A percentile compares a stretch with the other conserved stretches of the same genome.
Conservation (phyloP, 1,284 basidiomycete species). For the Cryptococcus floricola region DNA sequence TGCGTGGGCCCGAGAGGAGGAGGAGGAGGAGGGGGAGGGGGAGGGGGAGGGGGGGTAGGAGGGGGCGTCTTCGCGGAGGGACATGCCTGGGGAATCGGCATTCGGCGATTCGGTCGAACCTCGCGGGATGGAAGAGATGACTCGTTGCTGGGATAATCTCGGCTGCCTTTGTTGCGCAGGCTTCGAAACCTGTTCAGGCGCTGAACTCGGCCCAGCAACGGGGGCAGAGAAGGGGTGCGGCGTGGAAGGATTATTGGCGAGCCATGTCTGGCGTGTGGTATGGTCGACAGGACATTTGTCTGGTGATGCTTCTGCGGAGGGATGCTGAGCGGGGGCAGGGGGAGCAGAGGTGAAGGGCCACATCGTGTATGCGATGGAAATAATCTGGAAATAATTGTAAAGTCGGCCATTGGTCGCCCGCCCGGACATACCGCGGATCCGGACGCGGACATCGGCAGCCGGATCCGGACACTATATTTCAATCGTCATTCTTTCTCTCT, state of each 20-base stretch:
- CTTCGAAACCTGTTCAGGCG: slow-evolving; percentile 9
- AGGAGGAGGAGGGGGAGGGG: background rate
- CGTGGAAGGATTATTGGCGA: slow-evolving; percentile 28
- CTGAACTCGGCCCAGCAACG: slow-evolving; percentile 8
- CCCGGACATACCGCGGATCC: background rate
- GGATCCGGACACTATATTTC: background rate
- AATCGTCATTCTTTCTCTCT: background rate
- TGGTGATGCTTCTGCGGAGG: slow-evolving; percentile 12
- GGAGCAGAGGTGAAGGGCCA: slow-evolving; percentile 22
- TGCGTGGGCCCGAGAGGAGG: background rate
- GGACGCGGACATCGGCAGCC: too few relatives aligned
- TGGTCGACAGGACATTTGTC: slow-evolving; percentile 71
- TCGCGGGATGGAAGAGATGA: slow-evolving; percentile 84
- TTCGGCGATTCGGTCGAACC: slow-evolving; percentile 13
- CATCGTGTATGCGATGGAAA: slow-evolving; percentile 4
- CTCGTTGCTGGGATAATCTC: slow-evolving; percentile 57
- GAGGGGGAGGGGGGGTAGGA: background rate
- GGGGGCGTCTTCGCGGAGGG: slow-evolving; percentile 6
- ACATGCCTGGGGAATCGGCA: background rate
- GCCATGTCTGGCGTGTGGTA: slow-evolving; percentile 49
- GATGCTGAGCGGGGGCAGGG: background rate
- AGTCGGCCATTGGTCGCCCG: background rate
- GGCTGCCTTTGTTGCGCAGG: slow-evolving; percentile 5
- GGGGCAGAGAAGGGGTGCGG: slow-evolving; percentile 41
- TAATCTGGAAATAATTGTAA: background rate